phyloP scores from a whole-genome alignment of 345 rosid species.

The Luvunga scandens region DNA sequence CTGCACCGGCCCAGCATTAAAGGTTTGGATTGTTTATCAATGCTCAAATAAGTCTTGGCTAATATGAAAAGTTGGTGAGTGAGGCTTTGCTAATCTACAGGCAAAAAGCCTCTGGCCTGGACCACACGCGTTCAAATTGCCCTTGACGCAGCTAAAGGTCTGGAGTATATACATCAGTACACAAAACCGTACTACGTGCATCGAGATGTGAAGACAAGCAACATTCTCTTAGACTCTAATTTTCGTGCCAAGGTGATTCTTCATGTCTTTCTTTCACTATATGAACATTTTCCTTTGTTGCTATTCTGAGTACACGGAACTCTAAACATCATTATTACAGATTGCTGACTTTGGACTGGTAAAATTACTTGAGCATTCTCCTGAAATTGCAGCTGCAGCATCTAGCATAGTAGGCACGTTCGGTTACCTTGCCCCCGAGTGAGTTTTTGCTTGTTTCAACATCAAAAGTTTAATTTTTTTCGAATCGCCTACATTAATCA shows the following conservation, averaged over 20 bases:
- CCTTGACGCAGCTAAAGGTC: conserved; percentile 39
- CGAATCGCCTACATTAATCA: neutral
- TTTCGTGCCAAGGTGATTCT: conserved; percentile 33
- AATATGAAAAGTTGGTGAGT: neutral
- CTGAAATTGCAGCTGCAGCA: conserved; percentile 29
- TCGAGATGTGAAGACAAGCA: conserved; percentile 39
- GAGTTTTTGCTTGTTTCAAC: neutral
- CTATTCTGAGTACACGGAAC: neutral
- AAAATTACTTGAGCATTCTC: conserved; percentile 32
- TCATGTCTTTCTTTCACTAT: neutral
- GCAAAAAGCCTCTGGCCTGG: conserved; percentile 34
- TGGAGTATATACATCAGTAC: conserved; percentile 36
- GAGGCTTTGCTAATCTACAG: conserved; percentile 16
- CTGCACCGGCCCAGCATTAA: conserved; percentile 12
- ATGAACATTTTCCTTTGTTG: neutral
- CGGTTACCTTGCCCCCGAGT: conserved; percentile 47
- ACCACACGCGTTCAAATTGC: conserved; percentile 30
- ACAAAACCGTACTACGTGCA: conserved; percentile 33
- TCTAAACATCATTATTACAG: conserved; percentile 20
- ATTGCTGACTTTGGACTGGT: conserved; percentile 39
- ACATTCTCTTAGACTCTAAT: conserved; percentile 34
- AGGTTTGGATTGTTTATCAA: conserved; percentile 17
- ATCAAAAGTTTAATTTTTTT: neutral
- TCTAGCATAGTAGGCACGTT: conserved; percentile 41
- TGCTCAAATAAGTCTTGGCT: neutral